Percentiles rank a stretch among this genome's conserved stretches.
Evolutionary conservation across 108 stramenopile species (phyloP).

Genomic region (Fragilaria radians): DNA sequence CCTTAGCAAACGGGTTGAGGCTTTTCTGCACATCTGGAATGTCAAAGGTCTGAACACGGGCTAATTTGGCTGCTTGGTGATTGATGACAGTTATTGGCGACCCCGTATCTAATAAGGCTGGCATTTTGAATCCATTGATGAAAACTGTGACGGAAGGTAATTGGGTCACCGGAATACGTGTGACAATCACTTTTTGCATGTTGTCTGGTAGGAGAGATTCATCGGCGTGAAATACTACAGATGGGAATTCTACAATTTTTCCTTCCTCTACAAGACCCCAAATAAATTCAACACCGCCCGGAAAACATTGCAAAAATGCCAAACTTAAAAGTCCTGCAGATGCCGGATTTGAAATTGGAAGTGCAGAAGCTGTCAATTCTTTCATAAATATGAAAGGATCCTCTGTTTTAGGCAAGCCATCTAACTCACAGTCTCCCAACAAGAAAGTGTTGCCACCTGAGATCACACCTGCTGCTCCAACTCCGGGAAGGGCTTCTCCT

Average conservation of each 20-base stretch:
- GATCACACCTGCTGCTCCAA: conserved; percentile 44
- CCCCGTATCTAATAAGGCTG: conserved; percentile 77
- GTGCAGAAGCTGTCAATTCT: conserved; percentile 60
- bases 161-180: conserved; percentile 39
- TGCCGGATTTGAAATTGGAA: conserved; percentile 61
- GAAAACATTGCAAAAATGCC: conserved; percentile 63
- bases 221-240: conserved; percentile 47
- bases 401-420: conserved; percentile 15
- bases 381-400: conserved; percentile 53
- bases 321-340: conserved; percentile 59
- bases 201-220: conserved; percentile 8
- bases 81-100: conserved; percentile 72
- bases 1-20: conserved; percentile 45
- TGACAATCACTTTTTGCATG: conserved; percentile 30
- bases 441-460: conserved; percentile 54
- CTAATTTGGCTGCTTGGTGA: conserved; percentile 48
- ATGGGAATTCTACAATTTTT: conserved; percentile 12
- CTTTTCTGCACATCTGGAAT: neutral
- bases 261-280: conserved; percentile 31
- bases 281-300: conserved; percentile 62
- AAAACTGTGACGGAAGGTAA: conserved; percentile 42
- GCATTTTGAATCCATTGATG: conserved; percentile 52
- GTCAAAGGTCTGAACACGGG: conserved; percentile 32
- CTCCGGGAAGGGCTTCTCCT: conserved; percentile 50
- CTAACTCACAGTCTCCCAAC: conserved; percentile 63